phyloP scores from a whole-genome alignment of 1,284 basidiomycete species.

The Ceratobasidium sp. region DNA sequence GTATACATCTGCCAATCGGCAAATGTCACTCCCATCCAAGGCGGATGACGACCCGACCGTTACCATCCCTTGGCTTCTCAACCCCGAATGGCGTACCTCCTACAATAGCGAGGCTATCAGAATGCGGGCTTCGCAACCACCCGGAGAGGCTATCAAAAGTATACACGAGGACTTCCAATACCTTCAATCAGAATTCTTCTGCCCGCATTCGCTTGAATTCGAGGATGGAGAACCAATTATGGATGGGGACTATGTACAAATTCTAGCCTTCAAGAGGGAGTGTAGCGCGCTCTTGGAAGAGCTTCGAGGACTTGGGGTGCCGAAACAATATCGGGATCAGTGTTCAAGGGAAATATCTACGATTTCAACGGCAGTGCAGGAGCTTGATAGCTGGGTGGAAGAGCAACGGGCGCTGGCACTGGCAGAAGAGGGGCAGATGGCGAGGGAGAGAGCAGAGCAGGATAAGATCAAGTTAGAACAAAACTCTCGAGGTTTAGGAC shows the following conservation, averaged over 20 bases:
- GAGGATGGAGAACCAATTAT: not conserved
- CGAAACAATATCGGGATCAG: not conserved
- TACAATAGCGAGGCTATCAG: not conserved
- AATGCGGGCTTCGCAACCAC: not conserved
- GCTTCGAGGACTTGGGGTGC: not conserved
- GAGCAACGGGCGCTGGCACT: not conserved
- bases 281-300: not conserved
- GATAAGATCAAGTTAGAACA: not conserved
- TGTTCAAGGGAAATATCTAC: not conserved
- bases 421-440: not conserved
- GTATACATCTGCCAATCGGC: conserved; percentile 11
- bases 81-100: not conserved
- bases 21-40: conserved; percentile 8
- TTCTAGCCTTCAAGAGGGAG: not conserved
- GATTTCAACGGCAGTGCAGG: conserved; percentile 1
- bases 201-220: not conserved
- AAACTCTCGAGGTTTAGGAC: not conserved
- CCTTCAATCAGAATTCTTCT: conserved; percentile 3
- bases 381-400: conserved; percentile 1
- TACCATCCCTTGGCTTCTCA: conserved; percentile 18
- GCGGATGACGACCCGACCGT: not conserved
- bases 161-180: not conserved
- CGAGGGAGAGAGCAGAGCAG: not conserved
- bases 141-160: not conserved
- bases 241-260: not conserved